Base-by-base conservation (phyloP, 2,329 filamentous ascomycete genomes). In the Diaporthe aspalathi region DNA sequence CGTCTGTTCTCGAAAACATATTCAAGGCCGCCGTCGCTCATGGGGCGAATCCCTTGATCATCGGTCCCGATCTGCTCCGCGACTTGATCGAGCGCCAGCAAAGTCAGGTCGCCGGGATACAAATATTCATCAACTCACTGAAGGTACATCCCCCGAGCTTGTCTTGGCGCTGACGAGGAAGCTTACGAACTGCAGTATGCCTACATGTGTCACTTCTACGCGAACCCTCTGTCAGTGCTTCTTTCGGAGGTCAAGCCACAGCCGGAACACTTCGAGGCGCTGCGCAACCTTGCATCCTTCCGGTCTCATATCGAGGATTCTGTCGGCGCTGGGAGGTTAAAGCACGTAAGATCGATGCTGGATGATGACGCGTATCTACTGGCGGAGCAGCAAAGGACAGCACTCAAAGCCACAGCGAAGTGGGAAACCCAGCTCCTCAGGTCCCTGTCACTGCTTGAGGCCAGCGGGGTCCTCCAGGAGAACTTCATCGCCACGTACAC, bases 121-220 rank as follows among this genome's bases (percentile, higher is more conserved):
- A 93, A 70, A 88, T 89, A 11, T 93, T 95, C 77, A 85, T 91
- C 60, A 89, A 89, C 77, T 90, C 91, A 14, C 76, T 94, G 2
- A 92, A 93, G 84, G 91, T 91, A 79, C 75, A 79, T 67, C 24
- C 29, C 29, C 32, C 14, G 7, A 16, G 40, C 22, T 16, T 6
- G 9, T 43, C 32, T 56, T 52, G 12, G 52, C 17, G n/a, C 40
- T 20, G 57, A 14, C 17, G 29, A 56, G 73, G 71, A 69, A 53
- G 65, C 76, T 78, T 72, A 83, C 72, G 66, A 68, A 8, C 53
- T 29, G 50, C 16, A 94, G 88, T 96, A 95, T 81, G 90, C 91
- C 1, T 94, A 94, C 78, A 95, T 97, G 93, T 93, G 91, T 70
- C 92, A 94, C 78, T 95, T 93, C 77, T 95, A 94, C 76, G 92